Conservation (phyloP, 768 basidiomycete genomes). For the Flagelloscypha sp. region DNA sequence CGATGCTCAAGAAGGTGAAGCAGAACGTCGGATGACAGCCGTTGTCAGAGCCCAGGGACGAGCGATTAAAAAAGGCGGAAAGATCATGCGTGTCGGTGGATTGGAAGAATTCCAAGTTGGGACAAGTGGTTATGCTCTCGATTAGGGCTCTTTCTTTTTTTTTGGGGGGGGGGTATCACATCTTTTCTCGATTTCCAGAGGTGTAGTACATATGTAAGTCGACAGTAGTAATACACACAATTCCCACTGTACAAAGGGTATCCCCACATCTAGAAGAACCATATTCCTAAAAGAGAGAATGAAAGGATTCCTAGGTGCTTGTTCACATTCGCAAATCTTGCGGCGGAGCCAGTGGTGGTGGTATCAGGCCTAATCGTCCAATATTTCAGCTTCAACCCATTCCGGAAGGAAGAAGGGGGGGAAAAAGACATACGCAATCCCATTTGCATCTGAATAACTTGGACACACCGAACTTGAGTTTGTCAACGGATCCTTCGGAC, state of each 20-base stretch:
- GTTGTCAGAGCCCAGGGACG: conserved; percentile 80
- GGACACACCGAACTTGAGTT: conserved; percentile 34
- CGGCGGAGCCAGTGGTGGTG: too few species aligned
- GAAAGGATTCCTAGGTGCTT: too few species aligned
- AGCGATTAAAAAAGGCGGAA: conserved; percentile 70
- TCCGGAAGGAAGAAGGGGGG: neutral
- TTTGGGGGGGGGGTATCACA: too few species aligned
- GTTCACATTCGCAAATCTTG: too few species aligned
- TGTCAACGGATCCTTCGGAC: conserved; percentile 62
- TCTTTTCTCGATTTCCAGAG: too few species aligned
- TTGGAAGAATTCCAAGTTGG: conserved; percentile 72
- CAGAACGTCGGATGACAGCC: conserved; percentile 79
- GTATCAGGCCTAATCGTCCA: conserved; percentile 32
- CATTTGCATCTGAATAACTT: conserved; percentile 62
- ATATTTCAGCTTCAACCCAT: neutral
- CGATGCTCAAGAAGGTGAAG: conserved; percentile 29
- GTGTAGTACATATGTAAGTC: too few species aligned
- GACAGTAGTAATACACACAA: too few species aligned
- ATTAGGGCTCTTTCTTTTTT: too few species aligned
- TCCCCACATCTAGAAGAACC: too few species aligned
- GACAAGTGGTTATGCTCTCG: too few species aligned
- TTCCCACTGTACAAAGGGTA: too few species aligned
- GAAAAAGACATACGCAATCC: conserved; percentile 45
- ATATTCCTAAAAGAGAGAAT: too few species aligned
- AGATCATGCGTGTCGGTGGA: conserved; percentile 56